Conservation (phyloP, 768 basidiomycete species). For the Pisolithus orientalis region DNA sequence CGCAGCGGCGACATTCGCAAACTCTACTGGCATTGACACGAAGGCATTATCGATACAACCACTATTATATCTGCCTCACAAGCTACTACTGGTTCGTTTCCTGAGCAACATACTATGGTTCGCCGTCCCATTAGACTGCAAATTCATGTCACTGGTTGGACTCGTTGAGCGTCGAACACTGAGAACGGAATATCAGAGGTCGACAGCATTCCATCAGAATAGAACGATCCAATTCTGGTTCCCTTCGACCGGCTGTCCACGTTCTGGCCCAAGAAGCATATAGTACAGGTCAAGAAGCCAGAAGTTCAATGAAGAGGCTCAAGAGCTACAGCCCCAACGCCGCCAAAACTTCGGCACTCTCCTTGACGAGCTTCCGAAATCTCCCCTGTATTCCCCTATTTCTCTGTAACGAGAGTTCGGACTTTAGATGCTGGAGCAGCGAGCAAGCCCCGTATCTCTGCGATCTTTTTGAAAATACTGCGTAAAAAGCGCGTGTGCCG, state of each 20-base stretch:
- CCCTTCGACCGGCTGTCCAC: not conserved
- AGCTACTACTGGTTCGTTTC: too few relatives aligned
- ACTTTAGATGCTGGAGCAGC: conserved; percentile 43
- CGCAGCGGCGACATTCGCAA: too few relatives aligned
- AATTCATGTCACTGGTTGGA: too few relatives aligned
- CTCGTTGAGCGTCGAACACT: too few relatives aligned
- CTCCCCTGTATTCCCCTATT: conserved; percentile 36
- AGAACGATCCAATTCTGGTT: not conserved
- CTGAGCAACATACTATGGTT: too few relatives aligned
- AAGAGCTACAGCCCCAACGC: conserved; percentile 16
- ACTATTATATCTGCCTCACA: too few relatives aligned
- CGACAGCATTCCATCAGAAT: not conserved
- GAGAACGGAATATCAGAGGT: too few relatives aligned
- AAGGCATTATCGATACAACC: too few relatives aligned
- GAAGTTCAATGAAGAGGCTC: too few relatives aligned
- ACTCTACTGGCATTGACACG: too few relatives aligned
- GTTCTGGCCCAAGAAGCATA: not conserved
- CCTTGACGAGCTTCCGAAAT: conserved; percentile 42
- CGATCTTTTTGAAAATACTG: conserved; percentile 51
- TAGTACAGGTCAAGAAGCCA: not conserved
- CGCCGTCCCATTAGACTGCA: too few relatives aligned
- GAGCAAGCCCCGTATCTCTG: conserved; percentile 36
- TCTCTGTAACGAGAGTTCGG: conserved; percentile 44
- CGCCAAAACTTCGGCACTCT: conserved; percentile 16
- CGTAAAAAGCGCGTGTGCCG: conserved; percentile 72